These are phyloP conservation scores for Triangularia setosa DNA, from an alignment of 2,329 filamentous ascomycete species.

Conservation along the genomic window DNA sequence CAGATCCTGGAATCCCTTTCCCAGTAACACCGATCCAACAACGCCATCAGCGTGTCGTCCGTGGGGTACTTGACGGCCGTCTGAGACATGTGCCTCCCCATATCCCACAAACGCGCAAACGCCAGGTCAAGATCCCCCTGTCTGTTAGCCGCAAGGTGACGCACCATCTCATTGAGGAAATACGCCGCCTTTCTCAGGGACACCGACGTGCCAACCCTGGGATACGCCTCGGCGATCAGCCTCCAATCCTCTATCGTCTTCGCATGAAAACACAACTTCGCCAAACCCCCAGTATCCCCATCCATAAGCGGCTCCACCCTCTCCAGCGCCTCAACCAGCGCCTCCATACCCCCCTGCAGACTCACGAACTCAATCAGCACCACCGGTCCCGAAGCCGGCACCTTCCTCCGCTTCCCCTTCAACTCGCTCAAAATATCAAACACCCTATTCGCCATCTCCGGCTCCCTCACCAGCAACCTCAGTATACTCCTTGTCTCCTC, in stretches of 20 bases:
- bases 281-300: neutral
- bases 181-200: constrained; percentile 7
- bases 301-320: neutral
- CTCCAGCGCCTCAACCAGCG: constrained; percentile 27
- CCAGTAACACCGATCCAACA: constrained; percentile 34
- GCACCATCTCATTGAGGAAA: constrained; percentile 33
- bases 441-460: constrained; percentile 45
- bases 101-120: constrained; percentile 20
- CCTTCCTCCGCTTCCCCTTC: constrained; percentile 26
- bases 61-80: constrained; percentile 30
- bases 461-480: constrained; percentile 46
- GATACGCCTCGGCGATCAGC: neutral
- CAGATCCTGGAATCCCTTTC: constrained; percentile 34
- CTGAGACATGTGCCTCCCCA: constrained; percentile 23
- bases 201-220: neutral
- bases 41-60: constrained; percentile 30
- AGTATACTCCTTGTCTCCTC: constrained; percentile 65
- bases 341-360: constrained; percentile 5
- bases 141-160: constrained; percentile 30
- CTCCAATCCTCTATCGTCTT: neutral
- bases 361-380: constrained; percentile 38
- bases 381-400: constrained; percentile 40
- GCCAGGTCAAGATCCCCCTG: constrained; percentile 33
- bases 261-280: neutral
- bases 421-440: constrained; percentile 56